Conservation (phyloP, 2,329 filamentous ascomycete genomes). For the Metarhizium brunneum region DNA sequence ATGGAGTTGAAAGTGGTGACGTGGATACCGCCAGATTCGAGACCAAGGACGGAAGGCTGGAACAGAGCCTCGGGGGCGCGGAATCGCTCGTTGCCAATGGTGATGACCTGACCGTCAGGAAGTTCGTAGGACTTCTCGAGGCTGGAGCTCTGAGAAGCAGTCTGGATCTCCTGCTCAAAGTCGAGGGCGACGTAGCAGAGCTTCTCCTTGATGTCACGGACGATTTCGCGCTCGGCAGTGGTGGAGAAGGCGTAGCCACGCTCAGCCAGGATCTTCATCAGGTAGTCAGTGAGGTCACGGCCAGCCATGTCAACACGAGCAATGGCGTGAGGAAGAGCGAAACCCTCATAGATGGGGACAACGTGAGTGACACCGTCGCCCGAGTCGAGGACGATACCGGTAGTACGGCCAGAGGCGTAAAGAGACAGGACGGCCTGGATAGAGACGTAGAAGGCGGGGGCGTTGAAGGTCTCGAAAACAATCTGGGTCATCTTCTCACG, state of each 20-base stretch:
- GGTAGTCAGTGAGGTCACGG: slow-evolving; percentile 99
- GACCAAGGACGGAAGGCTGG: slow-evolving; percentile 96
- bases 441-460: slow-evolving; percentile 99
- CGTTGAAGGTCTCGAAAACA: slow-evolving; percentile 99
- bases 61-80: slow-evolving; percentile 98
- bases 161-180: slow-evolving; percentile 99
- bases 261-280: slow-evolving; percentile 99
- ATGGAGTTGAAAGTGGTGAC: slow-evolving; percentile 99
- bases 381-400: slow-evolving; percentile 99
- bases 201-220: slow-evolving; percentile 99
- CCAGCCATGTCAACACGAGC: slow-evolving; percentile 99
- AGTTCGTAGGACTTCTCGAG: slow-evolving; percentile 99
- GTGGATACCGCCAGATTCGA: slow-evolving; percentile 98
- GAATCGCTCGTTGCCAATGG: slow-evolving; percentile 99
- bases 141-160: slow-evolving; percentile 94
- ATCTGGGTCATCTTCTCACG: slow-evolving; percentile 99
- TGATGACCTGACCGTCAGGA: slow-evolving; percentile 99
- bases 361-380: slow-evolving; percentile 99
- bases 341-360: slow-evolving; percentile 99
- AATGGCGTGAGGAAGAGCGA: slow-evolving; percentile 99
- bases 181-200: slow-evolving; percentile 99
- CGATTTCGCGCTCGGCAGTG: slow-evolving; percentile 99
- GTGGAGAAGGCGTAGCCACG: slow-evolving; percentile 99
- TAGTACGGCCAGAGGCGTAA: slow-evolving; percentile 99
- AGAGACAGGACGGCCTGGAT: slow-evolving; percentile 99